Percentiles rank a stretch among this genome's conserved stretches.
phyloP scores from a whole-genome alignment of 1,139 yeast species.

The Dujonia santamariae region DNA sequence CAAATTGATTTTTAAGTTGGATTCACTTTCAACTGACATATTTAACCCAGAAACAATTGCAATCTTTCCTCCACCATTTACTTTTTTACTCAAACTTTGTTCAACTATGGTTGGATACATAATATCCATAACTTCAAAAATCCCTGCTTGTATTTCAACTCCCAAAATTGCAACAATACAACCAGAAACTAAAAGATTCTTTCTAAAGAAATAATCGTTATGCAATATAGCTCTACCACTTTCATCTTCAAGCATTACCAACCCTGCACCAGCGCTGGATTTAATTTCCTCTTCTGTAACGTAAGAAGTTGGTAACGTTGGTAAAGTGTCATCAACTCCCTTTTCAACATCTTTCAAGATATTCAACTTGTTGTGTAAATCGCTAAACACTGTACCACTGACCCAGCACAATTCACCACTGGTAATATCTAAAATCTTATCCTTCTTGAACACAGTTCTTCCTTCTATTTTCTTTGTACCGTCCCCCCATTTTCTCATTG shows the following conservation, averaged over 20 bases:
- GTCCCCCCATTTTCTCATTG: constrained; percentile 42
- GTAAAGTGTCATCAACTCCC: constrained; percentile 51
- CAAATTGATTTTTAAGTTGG: constrained; percentile 50
- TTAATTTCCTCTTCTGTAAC: constrained; percentile 18
- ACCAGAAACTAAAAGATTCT: constrained; percentile 75
- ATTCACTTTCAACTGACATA: constrained; percentile 41
- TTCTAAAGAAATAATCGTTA: constrained; percentile 53
- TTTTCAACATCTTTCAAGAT: constrained; percentile 76
- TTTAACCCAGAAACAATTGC: constrained; percentile 77
- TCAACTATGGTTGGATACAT: constrained; percentile 65
- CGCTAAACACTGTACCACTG: constrained; percentile 86
- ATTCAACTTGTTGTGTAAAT: constrained; percentile 80
- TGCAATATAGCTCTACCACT: constrained; percentile 79
- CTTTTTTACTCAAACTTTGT: constrained; percentile 34
- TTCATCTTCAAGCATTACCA: constrained; percentile 87
- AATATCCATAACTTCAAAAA: constrained; percentile 81
- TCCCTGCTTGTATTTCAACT: constrained; percentile 78
- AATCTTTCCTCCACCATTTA: constrained; percentile 18
- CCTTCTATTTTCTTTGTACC: constrained; percentile 41
- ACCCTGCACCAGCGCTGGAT: constrained; percentile 37
- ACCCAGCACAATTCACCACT: constrained; percentile 78
- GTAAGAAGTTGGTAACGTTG: constrained; percentile 31
- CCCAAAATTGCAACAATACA: constrained; percentile 83
- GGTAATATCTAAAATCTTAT: constrained; percentile 74
- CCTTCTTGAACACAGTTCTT: constrained; percentile 33